A percentile compares a stretch with the other conserved stretches of the same genome.
Conservation (phyloP, 768 basidiomycete species). For the Trametopsis cervina region DNA sequence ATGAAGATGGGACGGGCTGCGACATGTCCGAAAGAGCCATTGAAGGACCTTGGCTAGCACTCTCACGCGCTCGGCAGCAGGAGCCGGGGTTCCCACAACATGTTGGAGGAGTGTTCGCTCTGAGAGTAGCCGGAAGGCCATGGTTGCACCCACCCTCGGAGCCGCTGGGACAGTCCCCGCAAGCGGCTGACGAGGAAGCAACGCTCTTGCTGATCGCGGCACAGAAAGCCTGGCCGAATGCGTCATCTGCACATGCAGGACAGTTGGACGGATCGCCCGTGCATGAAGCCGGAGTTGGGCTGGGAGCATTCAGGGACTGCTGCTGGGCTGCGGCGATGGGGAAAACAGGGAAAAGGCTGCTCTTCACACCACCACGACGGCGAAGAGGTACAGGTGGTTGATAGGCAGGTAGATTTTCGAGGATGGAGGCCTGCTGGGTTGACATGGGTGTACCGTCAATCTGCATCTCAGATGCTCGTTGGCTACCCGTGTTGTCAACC, state of each 20-base stretch:
- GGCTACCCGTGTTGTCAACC: constrained; percentile 20
- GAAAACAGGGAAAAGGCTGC: constrained; percentile 45
- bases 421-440: constrained; percentile 42
- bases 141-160: constrained; percentile 13
- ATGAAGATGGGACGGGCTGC: neutral
- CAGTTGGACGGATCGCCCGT: constrained; percentile 88
- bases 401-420: constrained; percentile 73
- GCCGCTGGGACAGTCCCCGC: constrained; percentile 45
- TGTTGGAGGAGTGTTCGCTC: constrained; percentile 17
- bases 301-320: constrained; percentile 7
- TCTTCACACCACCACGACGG: constrained; percentile 35
- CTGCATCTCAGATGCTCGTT: constrained; percentile 9
- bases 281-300: constrained; percentile 38
- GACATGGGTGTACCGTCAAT: constrained; percentile 12
- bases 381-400: constrained; percentile 80
- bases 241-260: constrained; percentile 76
- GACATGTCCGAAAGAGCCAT: constrained; percentile 5
- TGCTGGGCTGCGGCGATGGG: constrained; percentile 23
- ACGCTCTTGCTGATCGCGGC: constrained; percentile 61
- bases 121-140: constrained; percentile 5
- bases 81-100: constrained; percentile 31
- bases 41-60: neutral
- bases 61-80: constrained; percentile 14
- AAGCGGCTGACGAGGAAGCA: constrained; percentile 38
- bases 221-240: constrained; percentile 86